These are phyloP conservation scores for Quercus glauca DNA, from an alignment of 306 rosid genomes.

Conservation along the genomic window DNA sequence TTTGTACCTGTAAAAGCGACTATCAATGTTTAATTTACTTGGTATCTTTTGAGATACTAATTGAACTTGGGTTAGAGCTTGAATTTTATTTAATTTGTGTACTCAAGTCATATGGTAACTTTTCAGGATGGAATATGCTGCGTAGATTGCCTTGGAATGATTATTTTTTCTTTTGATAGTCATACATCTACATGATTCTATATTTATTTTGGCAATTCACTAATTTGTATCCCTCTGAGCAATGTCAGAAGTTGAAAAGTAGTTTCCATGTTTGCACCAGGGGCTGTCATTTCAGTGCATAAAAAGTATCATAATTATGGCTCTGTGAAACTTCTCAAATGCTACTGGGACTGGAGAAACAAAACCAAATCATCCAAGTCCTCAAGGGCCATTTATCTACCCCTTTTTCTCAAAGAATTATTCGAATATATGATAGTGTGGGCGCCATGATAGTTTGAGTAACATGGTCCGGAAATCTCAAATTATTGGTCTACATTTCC, in stretches of 20 bases:
- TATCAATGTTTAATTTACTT: slow-evolving; percentile 11
- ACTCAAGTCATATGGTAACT: not conserved
- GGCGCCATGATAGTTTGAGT: too few species aligned
- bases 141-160: not conserved
- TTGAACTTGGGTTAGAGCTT: slow-evolving; percentile 22
- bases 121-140: not conserved
- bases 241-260: not conserved
- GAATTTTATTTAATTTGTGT: slow-evolving; percentile 17
- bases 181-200: not conserved
- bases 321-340: not conserved
- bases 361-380: too few species aligned
- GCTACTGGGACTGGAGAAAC: too few species aligned
- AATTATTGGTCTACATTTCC: too few species aligned
- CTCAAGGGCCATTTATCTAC: too few species aligned
- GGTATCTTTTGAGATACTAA: slow-evolving; percentile 22
- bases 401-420: too few species aligned
- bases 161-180: not conserved
- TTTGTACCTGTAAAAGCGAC: slow-evolving; percentile 41
- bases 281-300: not conserved
- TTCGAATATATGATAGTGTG: too few species aligned
- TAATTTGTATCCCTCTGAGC: not conserved
- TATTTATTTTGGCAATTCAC: not conserved
- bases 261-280: not conserved
- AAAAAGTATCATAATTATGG: not conserved
- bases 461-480: too few species aligned